Percentiles rank a stretch among this genome's conserved stretches.
Evolutionary conservation across 2,329 filamentous ascomycete species (phyloP).

Genomic region (Diaporthe citriasiana): DNA sequence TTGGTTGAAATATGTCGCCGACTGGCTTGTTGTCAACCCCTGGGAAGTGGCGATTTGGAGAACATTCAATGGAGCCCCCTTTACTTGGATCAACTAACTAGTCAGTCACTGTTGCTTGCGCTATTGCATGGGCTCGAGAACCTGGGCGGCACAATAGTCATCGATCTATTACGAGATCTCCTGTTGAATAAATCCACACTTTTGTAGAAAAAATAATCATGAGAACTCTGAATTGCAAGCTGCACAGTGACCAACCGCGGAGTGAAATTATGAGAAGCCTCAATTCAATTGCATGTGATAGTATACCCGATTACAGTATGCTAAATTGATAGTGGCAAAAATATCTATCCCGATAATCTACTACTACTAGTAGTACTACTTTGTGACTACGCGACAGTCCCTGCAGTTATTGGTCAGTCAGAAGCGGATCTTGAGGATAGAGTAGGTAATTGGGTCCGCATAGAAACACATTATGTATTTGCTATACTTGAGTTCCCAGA

Average conservation of each 20-base stretch:
- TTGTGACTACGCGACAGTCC: neutral
- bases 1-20: too few species aligned
- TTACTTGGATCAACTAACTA: neutral
- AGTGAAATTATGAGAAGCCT: neutral
- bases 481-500: neutral
- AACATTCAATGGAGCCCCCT: neutral
- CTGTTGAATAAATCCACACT: neutral
- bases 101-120: accelerated
- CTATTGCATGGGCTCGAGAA: too few species aligned
- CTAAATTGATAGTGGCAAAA: neutral
- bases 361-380: too few species aligned
- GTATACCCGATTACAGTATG: neutral
- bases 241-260: neutral
- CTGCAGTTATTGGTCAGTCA: neutral
- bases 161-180: neutral
- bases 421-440: neutral
- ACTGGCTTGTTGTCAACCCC: neutral
- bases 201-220: too few species aligned
- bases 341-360: neutral
- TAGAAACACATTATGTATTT: neutral
- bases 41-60: neutral
- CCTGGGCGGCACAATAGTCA: neutral
- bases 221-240: neutral
- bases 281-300: neutral
- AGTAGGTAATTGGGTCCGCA: neutral